These are phyloP conservation scores for Yamadazyma sp. DNA, from an alignment of 1,139 yeast species.

Conservation along the genomic window DNA sequence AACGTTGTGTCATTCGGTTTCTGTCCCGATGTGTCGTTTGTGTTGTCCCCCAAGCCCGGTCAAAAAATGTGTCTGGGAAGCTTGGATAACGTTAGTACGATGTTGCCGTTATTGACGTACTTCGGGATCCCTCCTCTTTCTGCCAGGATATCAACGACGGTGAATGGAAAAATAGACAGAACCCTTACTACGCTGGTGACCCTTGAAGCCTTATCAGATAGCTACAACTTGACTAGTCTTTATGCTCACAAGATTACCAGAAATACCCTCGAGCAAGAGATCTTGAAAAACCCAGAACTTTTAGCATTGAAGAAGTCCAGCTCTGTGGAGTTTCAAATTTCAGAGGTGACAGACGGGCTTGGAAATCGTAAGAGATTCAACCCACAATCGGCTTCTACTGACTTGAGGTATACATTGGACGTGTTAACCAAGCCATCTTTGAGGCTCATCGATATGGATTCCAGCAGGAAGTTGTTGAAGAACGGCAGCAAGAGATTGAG, in stretches of 20 bases:
- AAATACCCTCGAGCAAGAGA: slow-evolving; percentile 37
- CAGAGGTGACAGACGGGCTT: slow-evolving; percentile 68
- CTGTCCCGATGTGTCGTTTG: slow-evolving; percentile 72
- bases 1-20: slow-evolving; percentile 66
- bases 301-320: slow-evolving; percentile 48
- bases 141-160: slow-evolving; percentile 56
- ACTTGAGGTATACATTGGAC: slow-evolving; percentile 52
- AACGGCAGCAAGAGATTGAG: slow-evolving; percentile 38
- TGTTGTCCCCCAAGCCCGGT: slow-evolving; percentile 30
- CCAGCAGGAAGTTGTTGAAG: slow-evolving; percentile 40
- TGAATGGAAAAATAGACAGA: slow-evolving; percentile 44
- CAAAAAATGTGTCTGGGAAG: slow-evolving; percentile 57
- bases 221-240: slow-evolving; percentile 11
- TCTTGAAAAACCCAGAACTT: slow-evolving; percentile 25
- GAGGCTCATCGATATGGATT: slow-evolving; percentile 36
- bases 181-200: slow-evolving; percentile 23
- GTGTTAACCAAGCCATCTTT: slow-evolving; percentile 64
- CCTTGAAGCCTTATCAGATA: slow-evolving; percentile 16
- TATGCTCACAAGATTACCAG: slow-evolving; percentile 26
- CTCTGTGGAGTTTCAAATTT: slow-evolving; percentile 61
- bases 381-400: slow-evolving; percentile 44
- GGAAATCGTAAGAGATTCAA: slow-evolving; percentile 67
- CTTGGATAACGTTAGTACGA: slow-evolving; percentile 41
- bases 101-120: slow-evolving; percentile 47
- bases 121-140: slow-evolving; percentile 77